Percentiles rank a stretch among this genome's conserved stretches.
Conservation (phyloP, 176 grass and related monocot species). For the Puya raimondii region DNA sequence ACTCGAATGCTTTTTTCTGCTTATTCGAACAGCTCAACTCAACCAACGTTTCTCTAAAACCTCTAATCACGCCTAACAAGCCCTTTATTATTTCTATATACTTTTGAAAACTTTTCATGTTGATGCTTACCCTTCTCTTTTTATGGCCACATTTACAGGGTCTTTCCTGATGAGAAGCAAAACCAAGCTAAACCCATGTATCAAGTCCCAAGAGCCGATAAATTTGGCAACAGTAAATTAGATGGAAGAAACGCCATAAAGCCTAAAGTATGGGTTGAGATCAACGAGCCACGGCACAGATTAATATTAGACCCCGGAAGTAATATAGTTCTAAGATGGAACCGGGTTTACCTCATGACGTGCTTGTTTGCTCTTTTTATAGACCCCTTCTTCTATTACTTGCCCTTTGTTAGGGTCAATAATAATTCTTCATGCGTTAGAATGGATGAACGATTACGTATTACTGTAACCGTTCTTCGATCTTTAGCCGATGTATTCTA, state of each 20-base stretch:
- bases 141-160: slow-evolving; percentile 27
- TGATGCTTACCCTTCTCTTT: not conserved
- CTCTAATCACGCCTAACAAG: not conserved
- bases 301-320: slow-evolving; percentile 53
- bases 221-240: slow-evolving; percentile 30
- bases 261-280: slow-evolving; percentile 37
- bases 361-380: slow-evolving; percentile 69
- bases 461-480: slow-evolving; percentile 42
- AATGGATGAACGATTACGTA: slow-evolving; percentile 34
- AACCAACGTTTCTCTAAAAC: not conserved
- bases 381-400: slow-evolving; percentile 75
- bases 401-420: slow-evolving; percentile 28
- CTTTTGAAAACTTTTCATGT: not conserved
- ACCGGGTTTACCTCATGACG: slow-evolving; percentile 54
- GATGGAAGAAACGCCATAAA: slow-evolving; percentile 29
- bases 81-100: slow-evolving; percentile 4
- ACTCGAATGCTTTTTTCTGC: not conserved
- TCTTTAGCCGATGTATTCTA: slow-evolving; percentile 68
- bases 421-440: slow-evolving; percentile 20
- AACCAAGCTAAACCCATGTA: slow-evolving; percentile 33
- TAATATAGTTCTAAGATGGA: slow-evolving; percentile 53
- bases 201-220: slow-evolving; percentile 33
- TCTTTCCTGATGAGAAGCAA: slow-evolving; percentile 70
- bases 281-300: slow-evolving; percentile 25
- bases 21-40: not conserved